phyloP scores from a whole-genome alignment of 257 asterid genomes.

The Rehmannia glutinosa region DNA sequence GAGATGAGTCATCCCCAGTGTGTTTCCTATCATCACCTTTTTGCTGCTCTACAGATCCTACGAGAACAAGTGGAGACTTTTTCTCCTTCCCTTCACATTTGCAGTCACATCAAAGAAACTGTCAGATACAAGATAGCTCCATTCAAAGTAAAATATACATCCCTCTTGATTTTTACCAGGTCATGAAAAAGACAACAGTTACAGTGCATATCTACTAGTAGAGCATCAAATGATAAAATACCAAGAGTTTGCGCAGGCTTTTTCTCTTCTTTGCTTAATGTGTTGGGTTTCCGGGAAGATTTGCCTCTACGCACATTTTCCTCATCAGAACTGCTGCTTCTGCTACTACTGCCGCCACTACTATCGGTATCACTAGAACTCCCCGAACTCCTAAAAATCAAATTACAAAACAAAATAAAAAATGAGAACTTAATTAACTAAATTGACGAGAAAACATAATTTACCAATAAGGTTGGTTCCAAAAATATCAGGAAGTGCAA shows the following conservation, averaged over 20 bases:
- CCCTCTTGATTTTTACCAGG: background rate
- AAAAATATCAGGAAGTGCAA: background rate
- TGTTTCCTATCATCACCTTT: constrained; percentile 30
- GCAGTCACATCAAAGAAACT: background rate
- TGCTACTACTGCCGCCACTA: constrained; percentile 41
- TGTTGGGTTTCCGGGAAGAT: constrained; percentile 31
- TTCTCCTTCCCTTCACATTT: constrained; percentile 33
- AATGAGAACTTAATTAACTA: background rate
- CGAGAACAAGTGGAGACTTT: constrained; percentile 25
- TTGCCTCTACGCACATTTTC: constrained; percentile 35
- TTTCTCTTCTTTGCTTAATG: constrained; percentile 22
- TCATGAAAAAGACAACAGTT: background rate
- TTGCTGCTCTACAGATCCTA: constrained; percentile 29
- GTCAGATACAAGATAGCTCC: constrained; percentile 7
- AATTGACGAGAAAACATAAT: background rate
- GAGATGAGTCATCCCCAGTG: constrained; percentile 31
- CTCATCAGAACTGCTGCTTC: constrained; percentile 65
- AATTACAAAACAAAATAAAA: background rate
- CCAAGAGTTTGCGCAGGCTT: constrained; percentile 34
- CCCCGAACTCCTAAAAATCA: constrained; percentile 46
- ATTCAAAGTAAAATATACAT: background rate
- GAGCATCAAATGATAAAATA: constrained; percentile 15
- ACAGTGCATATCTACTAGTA: background rate
- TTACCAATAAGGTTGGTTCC: background rate
- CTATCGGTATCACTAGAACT: constrained; percentile 71